Evolutionary conservation across 2,329 filamentous ascomycete species (phyloP), one percentile per base, ranked within the genome.

Genomic region (Ilyonectria robusta): DNA sequence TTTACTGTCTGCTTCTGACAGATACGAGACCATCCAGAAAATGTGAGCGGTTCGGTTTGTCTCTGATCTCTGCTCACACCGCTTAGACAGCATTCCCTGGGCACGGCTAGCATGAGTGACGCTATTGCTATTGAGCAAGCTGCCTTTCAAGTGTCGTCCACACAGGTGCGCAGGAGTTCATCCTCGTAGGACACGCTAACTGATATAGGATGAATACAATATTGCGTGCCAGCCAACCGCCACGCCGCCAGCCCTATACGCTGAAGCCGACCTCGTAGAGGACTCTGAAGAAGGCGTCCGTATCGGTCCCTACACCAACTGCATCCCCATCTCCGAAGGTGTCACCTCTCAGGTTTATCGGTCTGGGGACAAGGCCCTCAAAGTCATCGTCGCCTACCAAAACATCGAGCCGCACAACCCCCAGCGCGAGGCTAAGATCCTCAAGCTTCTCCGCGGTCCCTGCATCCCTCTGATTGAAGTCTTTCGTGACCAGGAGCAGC

Each of bases 291-390:
- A 72, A 8, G 85, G 84, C 10, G 78, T 86, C 47, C 78, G 79
- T 35, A 90, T 92, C 64, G 89, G 89, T 9, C 31, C 78, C 6
- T 91, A 90, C 70, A 50, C 70, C 19, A 80, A 85, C 66, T 92
- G 90, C 76, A 80, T 82, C 29, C 85, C 86, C 70, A 76, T 91
- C n/a, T 84, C 85, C 51, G 84, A 84, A 69, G 96, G 96, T 21
- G 84, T 95, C 13, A 96, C 94, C 68, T 96, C 95, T 19, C 89
- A 91, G 62, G 90, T 99, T 57, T 98, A 95, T 82, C 91, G 91
- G 73, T 90, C 90, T 46, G 82, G 78, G 23, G 74, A 81, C 59
- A 82, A 84, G 19, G 96, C 95, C 2, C 84, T 99, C 55, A 99
- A 99, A 78, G 90, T 98, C 66, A 97, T 96, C 40, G 90, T 89